phyloP scores from a whole-genome alignment of 2,329 filamentous ascomycete species.

The Pseudonectria buxi region DNA sequence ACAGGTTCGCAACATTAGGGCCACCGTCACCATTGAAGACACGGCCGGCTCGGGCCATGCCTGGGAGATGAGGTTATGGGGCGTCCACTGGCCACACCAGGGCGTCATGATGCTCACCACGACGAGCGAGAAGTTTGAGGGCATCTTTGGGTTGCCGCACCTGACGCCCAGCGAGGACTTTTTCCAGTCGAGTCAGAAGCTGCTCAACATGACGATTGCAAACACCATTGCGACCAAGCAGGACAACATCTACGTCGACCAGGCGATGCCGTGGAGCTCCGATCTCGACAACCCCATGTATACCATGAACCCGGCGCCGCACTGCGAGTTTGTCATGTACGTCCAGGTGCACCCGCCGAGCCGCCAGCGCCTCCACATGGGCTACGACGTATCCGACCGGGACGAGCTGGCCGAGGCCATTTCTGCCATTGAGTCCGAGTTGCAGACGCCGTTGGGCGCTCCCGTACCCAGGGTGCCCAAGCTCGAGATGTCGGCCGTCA shows the following conservation, averaged over 20 bases:
- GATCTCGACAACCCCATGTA: slow-evolving; percentile 56
- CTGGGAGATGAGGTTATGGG: slow-evolving; percentile 75
- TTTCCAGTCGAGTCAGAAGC: slow-evolving; percentile 50
- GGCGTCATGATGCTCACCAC: slow-evolving; percentile 78
- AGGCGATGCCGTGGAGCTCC: slow-evolving; percentile 70
- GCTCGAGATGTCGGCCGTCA: slow-evolving; percentile 55
- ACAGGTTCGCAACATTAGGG: slow-evolving; percentile 62
- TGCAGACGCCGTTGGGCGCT: slow-evolving; percentile 54
- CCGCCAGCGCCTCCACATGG: slow-evolving; percentile 27
- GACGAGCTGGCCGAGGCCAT: slow-evolving; percentile 32
- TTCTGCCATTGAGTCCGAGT: slow-evolving; percentile 53
- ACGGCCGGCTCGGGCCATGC: slow-evolving; percentile 58
- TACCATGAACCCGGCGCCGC: slow-evolving; percentile 53
- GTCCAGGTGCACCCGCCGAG: slow-evolving; percentile 64
- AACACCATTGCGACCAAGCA: slow-evolving; percentile 61
- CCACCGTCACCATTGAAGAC: slow-evolving; percentile 66
- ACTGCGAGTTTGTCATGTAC: slow-evolving; percentile 86
- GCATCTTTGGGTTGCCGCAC: slow-evolving; percentile 84
- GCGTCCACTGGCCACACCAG: slow-evolving; percentile 77
- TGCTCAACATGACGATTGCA: slow-evolving; percentile 69
- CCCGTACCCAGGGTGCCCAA: slow-evolving; percentile 48
- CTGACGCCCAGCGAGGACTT: slow-evolving; percentile 56
- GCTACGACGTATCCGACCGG: slow-evolving; percentile 25
- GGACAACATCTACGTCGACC: slow-evolving; percentile 44
- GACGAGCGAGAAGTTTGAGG: slow-evolving; percentile 89